Evolutionary conservation across 2,329 filamentous ascomycete genomes (phyloP), one percentile per base, ranked within the genome.

Genomic region (Fusarium chlamydosporum): DNA sequence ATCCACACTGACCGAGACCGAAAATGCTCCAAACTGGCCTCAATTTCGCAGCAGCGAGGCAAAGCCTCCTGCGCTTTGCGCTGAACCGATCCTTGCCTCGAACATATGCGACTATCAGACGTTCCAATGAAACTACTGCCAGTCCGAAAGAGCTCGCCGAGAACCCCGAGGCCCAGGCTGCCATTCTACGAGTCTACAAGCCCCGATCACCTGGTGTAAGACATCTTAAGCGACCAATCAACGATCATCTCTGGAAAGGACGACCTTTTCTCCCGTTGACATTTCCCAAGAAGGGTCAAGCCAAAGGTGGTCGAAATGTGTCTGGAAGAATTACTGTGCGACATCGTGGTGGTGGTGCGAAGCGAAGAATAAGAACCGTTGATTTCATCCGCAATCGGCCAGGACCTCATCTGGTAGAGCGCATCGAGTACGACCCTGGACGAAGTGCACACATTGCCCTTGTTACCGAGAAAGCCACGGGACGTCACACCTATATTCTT

Each of bases 191-290:
- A 74, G 96, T 92, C 55, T 99, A 97, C 81, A 98, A 92, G 79
- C 96, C 96, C 35, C 90, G 93, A 74, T 97, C 96, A 1, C 95
- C 95, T 13, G 96, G 96, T 86, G 81, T 97, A 61, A 90, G 96
- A 75, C 96, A 99, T 87, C 84, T 99, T 70, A 92, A 91, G 79
- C 89, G 96, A 42, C 94, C 96, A 15, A 91, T 97, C 81, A 98
- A 98, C 81, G 94, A 97, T 76, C 96, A 99, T 80, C 83, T 99
- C 45, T 98, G 93, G 93, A 97, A 97, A 81, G 96, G 96, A 61
- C 86, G 94, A 58, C 93, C 96, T 1, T 89, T 91, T 71, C 84
- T 92, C 34, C 88, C 90, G 51, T 86, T 99, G 79, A 99, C 96
- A 12, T 92, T 93, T 75, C 89, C 94, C 37, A 97, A 97, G 80